Conservation (phyloP, 805 yeast genomes). For the Starmerella bombi region DNA sequence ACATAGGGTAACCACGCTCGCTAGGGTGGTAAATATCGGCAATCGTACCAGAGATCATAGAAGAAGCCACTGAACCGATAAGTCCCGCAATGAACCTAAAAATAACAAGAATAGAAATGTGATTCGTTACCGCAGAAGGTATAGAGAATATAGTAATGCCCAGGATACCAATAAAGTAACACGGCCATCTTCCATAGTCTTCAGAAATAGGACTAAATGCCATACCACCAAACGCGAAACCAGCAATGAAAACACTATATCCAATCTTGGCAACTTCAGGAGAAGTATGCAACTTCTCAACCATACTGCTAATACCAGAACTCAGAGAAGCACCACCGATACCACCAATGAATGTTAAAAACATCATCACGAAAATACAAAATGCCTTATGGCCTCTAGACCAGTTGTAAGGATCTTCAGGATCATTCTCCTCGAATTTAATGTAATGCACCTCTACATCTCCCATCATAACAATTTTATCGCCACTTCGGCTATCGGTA, state of each 20-base stretch:
- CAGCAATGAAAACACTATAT: conserved; percentile 44
- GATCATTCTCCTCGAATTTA: conserved; percentile 80
- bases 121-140: conserved; percentile 34
- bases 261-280: conserved; percentile 46
- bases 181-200: conserved; percentile 40
- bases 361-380: conserved; percentile 53
- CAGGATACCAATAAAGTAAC: conserved; percentile 29
- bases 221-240: conserved; percentile 53
- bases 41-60: conserved; percentile 62
- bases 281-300: conserved; percentile 54
- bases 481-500: background rate
- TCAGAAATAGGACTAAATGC: conserved; percentile 48
- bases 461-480: conserved; percentile 7
- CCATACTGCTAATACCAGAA: conserved; percentile 64
- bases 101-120: conserved; percentile 48
- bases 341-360: conserved; percentile 74
- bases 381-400: conserved; percentile 28
- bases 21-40: conserved; percentile 52
- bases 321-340: conserved; percentile 85
- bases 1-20: conserved; percentile 54
- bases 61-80: conserved; percentile 59
- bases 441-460: conserved; percentile 21
- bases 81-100: conserved; percentile 57
- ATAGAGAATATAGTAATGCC: conserved; percentile 38
- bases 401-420: conserved; percentile 89